phyloP scores from a whole-genome alignment of 768 basidiomycete genomes.

The Leccinum uliginosum region DNA sequence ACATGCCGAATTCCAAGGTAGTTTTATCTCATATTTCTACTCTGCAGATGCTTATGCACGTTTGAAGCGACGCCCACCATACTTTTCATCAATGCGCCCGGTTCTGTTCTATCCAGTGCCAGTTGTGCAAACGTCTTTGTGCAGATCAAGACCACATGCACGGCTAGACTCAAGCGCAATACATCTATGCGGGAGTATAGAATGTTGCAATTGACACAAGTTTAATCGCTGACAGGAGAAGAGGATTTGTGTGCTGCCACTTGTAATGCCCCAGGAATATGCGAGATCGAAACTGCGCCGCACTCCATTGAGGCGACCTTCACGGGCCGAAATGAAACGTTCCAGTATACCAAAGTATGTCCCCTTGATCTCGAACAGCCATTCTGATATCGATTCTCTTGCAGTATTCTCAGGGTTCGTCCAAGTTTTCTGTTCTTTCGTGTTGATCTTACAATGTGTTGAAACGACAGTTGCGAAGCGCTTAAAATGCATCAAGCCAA shows the following conservation, averaged over 20 bases:
- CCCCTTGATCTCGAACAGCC: not conserved
- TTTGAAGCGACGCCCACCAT: constrained; percentile 42
- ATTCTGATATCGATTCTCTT: constrained; percentile 8
- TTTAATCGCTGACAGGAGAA: constrained; percentile 20
- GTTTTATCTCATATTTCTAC: not conserved
- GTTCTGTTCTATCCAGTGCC: constrained; percentile 50
- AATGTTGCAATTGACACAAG: not conserved
- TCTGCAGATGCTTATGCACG: not conserved
- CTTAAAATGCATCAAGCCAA: no score
- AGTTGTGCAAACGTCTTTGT: no score
- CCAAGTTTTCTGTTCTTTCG: no score
- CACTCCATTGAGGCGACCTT: constrained; percentile 61
- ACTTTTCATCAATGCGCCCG: constrained; percentile 44
- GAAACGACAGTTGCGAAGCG: no score
- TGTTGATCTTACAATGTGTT: no score
- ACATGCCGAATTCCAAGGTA: constrained; percentile 43
- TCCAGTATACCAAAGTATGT: constrained; percentile 61
- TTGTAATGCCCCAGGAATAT: no score
- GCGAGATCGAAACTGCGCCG: constrained; percentile 57
- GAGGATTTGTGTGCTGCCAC: constrained; percentile 44
- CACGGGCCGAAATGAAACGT: constrained; percentile 54
- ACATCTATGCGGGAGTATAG: constrained; percentile 55
- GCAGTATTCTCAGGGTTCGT: no score
- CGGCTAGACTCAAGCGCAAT: constrained; percentile 36
- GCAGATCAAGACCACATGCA: constrained; percentile 51